Conservation (phyloP, 2,329 filamentous ascomycete species). For the Graphilbum sp. region DNA sequence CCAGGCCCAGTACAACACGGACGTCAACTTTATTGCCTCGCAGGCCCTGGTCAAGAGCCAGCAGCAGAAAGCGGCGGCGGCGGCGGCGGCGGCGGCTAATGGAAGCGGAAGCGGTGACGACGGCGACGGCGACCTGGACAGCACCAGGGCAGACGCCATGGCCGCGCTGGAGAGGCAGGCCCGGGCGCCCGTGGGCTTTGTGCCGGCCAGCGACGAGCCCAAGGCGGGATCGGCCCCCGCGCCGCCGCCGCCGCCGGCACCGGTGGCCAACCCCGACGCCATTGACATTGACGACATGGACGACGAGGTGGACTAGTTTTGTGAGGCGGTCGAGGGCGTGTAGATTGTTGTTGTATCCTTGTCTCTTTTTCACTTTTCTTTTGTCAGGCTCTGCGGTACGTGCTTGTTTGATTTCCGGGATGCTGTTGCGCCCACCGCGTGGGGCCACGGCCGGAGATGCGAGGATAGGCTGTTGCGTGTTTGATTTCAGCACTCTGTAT, state of each 20-base stretch:
- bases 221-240: conserved; percentile 19
- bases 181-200: conserved; percentile 79
- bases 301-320: conserved; percentile 24
- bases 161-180: conserved; percentile 74
- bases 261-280: conserved; percentile 62
- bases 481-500: too few species aligned
- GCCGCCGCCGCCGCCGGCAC: conserved; percentile 23
- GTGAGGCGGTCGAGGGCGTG: too few species aligned
- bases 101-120: conserved; percentile 24
- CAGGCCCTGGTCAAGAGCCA: conserved; percentile 79
- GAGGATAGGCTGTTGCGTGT: too few species aligned
- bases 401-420: too few species aligned
- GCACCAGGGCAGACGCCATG: conserved; percentile 63
- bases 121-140: conserved; percentile 24
- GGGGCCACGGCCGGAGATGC: too few species aligned
- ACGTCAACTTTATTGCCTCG: conserved; percentile 95
- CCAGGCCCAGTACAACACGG: conserved; percentile 95
- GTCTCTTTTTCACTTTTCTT: too few species aligned
- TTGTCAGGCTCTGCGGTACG: too few species aligned
- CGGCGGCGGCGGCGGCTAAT: too few species aligned
- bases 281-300: conserved; percentile 66
- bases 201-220: conserved; percentile 64
- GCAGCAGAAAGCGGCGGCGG: conserved; percentile 26
- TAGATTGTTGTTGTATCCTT: too few species aligned
- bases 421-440: too few species aligned